Evolutionary conservation across 2,329 filamentous ascomycete genomes (phyloP).

Genomic region (Chlorencoelia australis): DNA sequence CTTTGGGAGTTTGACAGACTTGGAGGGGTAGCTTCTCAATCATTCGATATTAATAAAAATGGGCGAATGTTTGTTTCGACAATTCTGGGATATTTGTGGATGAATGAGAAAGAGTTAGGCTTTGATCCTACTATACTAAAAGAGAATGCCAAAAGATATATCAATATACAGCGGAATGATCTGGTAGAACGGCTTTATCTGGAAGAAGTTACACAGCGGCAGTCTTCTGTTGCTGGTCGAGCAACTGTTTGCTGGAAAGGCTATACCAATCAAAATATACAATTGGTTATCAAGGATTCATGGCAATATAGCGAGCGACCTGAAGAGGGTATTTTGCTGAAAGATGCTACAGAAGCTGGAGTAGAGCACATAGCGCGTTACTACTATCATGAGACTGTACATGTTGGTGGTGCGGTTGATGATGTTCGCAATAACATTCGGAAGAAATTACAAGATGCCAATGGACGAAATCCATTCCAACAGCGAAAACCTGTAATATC

Average conservation of each 20-base stretch:
- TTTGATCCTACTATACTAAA: too few species aligned
- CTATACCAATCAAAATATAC: conserved; percentile 28
- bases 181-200: too few species aligned
- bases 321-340: conserved; percentile 33
- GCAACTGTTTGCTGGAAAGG: conserved; percentile 37
- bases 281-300: conserved; percentile 37
- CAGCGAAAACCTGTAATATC: conserved; percentile 27
- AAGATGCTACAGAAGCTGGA: conserved; percentile 28
- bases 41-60: conserved; percentile 19
- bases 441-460: conserved; percentile 24
- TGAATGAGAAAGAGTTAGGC: too few species aligned
- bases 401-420: conserved; percentile 26
- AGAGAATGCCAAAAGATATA: too few species aligned
- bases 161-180: too few species aligned
- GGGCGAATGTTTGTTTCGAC: not conserved
- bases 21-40: conserved; percentile 22
- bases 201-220: too few species aligned
- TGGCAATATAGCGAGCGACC: conserved; percentile 34
- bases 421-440: conserved; percentile 27
- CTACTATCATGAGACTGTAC: conserved; percentile 34
- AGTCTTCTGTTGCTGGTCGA: too few species aligned
- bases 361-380: conserved; percentile 33
- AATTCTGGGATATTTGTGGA: too few species aligned
- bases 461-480: too few species aligned
- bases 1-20: conserved; percentile 28